These are phyloP conservation scores for Trametes hirsuta DNA, from an alignment of 1,284 basidiomycete species.

Conservation along the genomic window DNA sequence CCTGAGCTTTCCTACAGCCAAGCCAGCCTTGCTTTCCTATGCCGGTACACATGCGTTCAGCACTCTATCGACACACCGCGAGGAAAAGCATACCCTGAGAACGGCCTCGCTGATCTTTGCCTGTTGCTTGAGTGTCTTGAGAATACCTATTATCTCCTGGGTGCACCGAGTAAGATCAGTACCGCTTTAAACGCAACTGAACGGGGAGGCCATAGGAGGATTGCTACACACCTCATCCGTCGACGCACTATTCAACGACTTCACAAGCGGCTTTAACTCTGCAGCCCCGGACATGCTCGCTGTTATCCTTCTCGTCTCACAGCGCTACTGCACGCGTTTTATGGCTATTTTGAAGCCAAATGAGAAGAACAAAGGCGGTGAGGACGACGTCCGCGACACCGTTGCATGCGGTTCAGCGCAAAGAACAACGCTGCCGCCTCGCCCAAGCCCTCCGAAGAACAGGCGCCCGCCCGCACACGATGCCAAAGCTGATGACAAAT, in stretches of 20 bases:
- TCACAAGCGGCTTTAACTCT: constrained; percentile 81
- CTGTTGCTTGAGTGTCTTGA: constrained; percentile 78
- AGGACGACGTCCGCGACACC: constrained; percentile 11
- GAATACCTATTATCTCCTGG: constrained; percentile 74
- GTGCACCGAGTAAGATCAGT: constrained; percentile 28
- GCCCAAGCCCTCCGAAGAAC: background rate
- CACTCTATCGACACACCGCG: background rate
- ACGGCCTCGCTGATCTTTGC: constrained; percentile 86
- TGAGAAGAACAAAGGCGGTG: background rate
- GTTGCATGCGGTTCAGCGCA: constrained; percentile 18
- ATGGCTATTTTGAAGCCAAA: background rate
- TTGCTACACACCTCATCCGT: constrained; percentile 60
- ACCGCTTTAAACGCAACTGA: constrained; percentile 37
- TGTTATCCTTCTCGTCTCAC: background rate
- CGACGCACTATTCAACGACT: constrained; percentile 69
- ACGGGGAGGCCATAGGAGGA: constrained; percentile 44
- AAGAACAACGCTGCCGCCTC: background rate
- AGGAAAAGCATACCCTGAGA: constrained; percentile 72
- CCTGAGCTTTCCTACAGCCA: constrained; percentile 92
- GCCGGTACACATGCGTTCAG: background rate
- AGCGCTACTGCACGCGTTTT: constrained; percentile 15
- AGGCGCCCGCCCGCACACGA: constrained; percentile 10
- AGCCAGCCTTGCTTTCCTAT: constrained; percentile 89
- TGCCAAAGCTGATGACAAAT: constrained; percentile 16
- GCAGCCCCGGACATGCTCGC: constrained; percentile 37